These are phyloP conservation scores for Euptelea pleiosperma DNA, from an alignment of 164 flowering plant genomes.

Conservation along the genomic window DNA sequence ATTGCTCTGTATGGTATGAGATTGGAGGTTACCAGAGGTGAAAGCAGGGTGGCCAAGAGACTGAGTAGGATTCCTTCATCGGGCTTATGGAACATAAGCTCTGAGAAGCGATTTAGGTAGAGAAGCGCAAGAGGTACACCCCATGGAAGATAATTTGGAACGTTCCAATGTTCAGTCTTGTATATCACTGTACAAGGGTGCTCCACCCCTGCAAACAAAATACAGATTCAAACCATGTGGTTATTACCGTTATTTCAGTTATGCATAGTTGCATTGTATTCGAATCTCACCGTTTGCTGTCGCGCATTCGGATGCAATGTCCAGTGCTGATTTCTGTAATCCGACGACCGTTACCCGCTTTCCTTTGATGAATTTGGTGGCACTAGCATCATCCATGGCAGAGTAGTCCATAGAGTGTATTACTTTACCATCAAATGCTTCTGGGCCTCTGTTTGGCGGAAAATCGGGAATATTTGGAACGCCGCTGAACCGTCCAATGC, in stretches of 20 bases:
- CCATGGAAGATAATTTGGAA: constrained; percentile 49
- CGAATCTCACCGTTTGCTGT: constrained; percentile 34
- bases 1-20: no score
- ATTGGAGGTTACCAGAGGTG: constrained; percentile 48
- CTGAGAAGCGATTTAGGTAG: constrained; percentile 51
- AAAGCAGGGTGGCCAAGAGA: constrained; percentile 42
- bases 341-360: constrained; percentile 46
- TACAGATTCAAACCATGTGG: no score
- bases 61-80: constrained; percentile 43
- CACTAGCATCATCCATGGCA: constrained; percentile 31
- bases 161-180: constrained; percentile 43
- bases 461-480: constrained; percentile 45
- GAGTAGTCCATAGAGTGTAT: constrained; percentile 59
- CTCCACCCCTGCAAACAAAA: constrained; percentile 35
- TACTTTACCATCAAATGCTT: constrained; percentile 41
- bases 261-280: no score
- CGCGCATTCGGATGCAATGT: constrained; percentile 39
- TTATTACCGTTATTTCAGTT: no score
- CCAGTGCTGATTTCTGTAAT: constrained; percentile 46
- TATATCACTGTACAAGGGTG: constrained; percentile 49
- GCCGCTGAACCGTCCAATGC: constrained; percentile 45
- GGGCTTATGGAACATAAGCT: constrained; percentile 59
- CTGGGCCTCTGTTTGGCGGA: constrained; percentile 35
- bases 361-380: constrained; percentile 30
- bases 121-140: constrained; percentile 35